These are phyloP conservation scores for Eucalyptus rudis DNA, from an alignment of 345 rosid species.

Conservation along the genomic window DNA sequence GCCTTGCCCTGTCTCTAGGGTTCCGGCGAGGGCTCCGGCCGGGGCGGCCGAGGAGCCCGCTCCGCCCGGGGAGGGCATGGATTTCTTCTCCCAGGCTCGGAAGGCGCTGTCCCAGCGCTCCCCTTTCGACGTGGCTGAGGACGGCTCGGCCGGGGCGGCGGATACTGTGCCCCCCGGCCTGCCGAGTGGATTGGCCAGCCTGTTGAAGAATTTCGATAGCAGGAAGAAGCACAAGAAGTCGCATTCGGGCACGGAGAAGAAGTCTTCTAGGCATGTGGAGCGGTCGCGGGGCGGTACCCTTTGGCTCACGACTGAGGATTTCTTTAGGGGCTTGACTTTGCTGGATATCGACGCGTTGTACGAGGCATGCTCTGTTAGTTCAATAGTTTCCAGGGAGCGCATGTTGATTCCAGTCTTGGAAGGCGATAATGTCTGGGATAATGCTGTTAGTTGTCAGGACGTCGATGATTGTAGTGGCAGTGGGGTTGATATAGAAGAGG, in stretches of 20 bases:
- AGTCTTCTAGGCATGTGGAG: conserved; percentile 56
- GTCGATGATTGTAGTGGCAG: not conserved
- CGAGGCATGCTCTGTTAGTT: conserved; percentile 22
- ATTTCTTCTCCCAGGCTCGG: conserved; percentile 69
- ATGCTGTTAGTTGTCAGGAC: conserved; percentile 2
- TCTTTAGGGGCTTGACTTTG: conserved; percentile 63
- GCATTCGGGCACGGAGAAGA: conserved; percentile 33
- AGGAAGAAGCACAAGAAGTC: conserved; percentile 77
- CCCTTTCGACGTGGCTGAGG: conserved; percentile 63
- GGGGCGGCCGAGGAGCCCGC: not conserved
- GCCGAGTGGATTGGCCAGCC: conserved; percentile 53
- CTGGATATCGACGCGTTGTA: conserved; percentile 61
- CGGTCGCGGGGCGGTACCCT: conserved; percentile 42
- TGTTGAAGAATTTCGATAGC: conserved; percentile 59
- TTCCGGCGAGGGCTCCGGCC: not conserved
- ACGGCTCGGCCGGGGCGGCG: conserved; percentile 14
- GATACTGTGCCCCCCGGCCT: conserved; percentile 22
- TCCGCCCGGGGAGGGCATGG: conserved; percentile 5
- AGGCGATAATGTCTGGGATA: conserved; percentile 3
- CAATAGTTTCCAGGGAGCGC: conserved; percentile 32
- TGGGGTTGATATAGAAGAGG: conserved; percentile 1
- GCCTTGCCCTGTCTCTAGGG: conserved; percentile 35
- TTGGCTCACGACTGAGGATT: conserved; percentile 79
- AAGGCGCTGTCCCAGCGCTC: conserved; percentile 64
- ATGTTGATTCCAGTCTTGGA: conserved; percentile 29